Conservation (phyloP, 805 yeast species). For the Yarrowia hollandica region DNA sequence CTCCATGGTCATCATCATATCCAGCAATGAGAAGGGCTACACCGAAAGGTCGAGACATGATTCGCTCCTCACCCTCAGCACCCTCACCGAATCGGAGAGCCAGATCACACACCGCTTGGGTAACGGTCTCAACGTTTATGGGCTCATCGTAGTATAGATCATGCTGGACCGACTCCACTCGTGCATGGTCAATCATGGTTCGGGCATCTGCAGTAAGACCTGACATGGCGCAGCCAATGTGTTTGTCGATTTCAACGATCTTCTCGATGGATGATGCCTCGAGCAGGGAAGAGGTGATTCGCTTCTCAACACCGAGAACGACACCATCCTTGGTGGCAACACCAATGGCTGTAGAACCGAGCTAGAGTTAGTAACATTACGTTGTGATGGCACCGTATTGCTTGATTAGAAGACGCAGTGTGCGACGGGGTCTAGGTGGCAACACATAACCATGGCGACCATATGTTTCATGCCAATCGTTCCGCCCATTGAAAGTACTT, state of each 20-base stretch:
- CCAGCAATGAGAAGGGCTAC: constrained; percentile 97
- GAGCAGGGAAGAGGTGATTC: constrained; percentile 88
- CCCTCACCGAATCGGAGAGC: constrained; percentile 97
- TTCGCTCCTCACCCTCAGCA: constrained; percentile 90
- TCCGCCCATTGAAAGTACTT: too few species aligned
- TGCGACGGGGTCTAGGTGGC: neutral
- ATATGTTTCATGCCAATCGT: too few species aligned
- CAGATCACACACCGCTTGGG: constrained; percentile 95
- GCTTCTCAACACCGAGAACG: constrained; percentile 92
- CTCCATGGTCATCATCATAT: constrained; percentile 82
- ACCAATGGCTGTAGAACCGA: constrained; percentile 98
- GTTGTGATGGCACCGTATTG: too few species aligned
- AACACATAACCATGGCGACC: neutral
- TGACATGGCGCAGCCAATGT: constrained; percentile 98
- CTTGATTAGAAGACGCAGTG: constrained; percentile 3
- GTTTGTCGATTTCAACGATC: constrained; percentile 89
- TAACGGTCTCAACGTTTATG: constrained; percentile 86
- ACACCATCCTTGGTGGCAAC: constrained; percentile 95
- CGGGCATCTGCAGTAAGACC: constrained; percentile 99
- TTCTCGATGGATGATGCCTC: constrained; percentile 95
- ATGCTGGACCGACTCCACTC: constrained; percentile 81
- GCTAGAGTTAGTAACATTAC: constrained; percentile 40
- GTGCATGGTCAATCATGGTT: constrained; percentile 97
- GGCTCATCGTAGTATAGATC: constrained; percentile 87
- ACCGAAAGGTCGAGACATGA: constrained; percentile 98